These are phyloP conservation scores for Solanum appendiculatum DNA, from an alignment of 257 asterid species.

Conservation along the genomic window DNA sequence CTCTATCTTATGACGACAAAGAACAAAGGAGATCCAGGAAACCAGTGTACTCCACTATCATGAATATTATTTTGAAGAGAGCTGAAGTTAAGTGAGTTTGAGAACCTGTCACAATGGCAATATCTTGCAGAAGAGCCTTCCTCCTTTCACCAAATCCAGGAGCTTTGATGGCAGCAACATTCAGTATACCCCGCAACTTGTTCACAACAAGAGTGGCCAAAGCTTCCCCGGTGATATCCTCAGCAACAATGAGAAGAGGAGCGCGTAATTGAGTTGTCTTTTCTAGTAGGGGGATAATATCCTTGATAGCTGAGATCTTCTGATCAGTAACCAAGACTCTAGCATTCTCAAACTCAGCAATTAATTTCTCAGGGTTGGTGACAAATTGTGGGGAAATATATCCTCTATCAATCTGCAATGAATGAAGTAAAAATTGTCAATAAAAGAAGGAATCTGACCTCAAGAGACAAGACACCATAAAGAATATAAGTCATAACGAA, in stretches of 20 bases:
- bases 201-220: slow-evolving; percentile 95
- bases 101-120: slow-evolving; percentile 86
- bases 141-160: slow-evolving; percentile 98
- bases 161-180: slow-evolving; percentile 98
- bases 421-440: not conserved
- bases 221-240: slow-evolving; percentile 95
- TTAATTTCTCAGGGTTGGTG: slow-evolving; percentile 80
- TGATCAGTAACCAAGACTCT: slow-evolving; percentile 79
- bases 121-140: slow-evolving; percentile 93
- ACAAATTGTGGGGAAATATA: slow-evolving; percentile 92
- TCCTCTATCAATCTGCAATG: slow-evolving; percentile 79
- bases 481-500: slow-evolving; percentile 7
- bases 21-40: not conserved
- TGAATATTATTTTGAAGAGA: not conserved
- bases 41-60: not conserved
- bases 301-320: slow-evolving; percentile 84
- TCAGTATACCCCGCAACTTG: slow-evolving; percentile 85
- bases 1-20: not conserved
- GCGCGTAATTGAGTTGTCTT: slow-evolving; percentile 80
- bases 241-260: slow-evolving; percentile 81
- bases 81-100: not conserved
- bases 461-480: not conserved
- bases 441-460: not conserved
- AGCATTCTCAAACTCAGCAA: slow-evolving; percentile 79
- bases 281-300: slow-evolving; percentile 78